Percentiles rank a stretch among this genome's conserved stretches.
Evolutionary conservation across 2,329 filamentous ascomycete species (phyloP).

Genomic region (Pseudogymnoascus sp.): DNA sequence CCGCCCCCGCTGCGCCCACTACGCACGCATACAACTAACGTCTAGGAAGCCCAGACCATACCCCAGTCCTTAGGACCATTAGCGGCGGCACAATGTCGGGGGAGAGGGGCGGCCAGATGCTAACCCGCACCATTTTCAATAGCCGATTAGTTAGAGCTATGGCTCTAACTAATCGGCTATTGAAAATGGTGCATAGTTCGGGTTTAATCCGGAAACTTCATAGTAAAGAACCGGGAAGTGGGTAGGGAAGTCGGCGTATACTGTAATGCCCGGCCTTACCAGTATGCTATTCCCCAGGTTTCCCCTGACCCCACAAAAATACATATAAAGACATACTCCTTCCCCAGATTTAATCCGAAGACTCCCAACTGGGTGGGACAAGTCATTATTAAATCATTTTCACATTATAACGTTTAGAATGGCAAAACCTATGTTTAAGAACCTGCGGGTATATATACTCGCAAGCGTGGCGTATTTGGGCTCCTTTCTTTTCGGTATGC

Average conservation of each 20-base stretch:
- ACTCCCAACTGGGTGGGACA: neutral
- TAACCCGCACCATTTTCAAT: too few relatives aligned
- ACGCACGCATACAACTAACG: too few relatives aligned
- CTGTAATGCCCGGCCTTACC: neutral
- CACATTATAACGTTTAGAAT: neutral
- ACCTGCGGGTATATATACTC: slow-evolving; percentile 7
- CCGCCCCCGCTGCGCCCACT: too few relatives aligned
- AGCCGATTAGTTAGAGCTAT: neutral
- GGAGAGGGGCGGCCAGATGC: too few relatives aligned
- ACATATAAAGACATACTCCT: neutral
- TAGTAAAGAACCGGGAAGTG: neutral
- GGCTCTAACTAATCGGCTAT: too few relatives aligned
- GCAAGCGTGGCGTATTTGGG: slow-evolving; percentile 18
- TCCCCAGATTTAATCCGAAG: neutral
- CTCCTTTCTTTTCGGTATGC: slow-evolving; percentile 19
- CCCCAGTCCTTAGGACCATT: too few relatives aligned
- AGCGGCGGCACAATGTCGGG: too few relatives aligned
- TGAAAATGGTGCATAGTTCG: neutral
- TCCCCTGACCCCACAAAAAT: neutral
- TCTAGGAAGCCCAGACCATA: too few relatives aligned
- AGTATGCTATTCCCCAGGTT: neutral
- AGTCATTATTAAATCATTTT: neutral
- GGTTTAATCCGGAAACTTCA: neutral
- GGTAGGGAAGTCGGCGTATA: neutral
- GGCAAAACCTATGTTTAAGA: neutral